Conservation (phyloP, 1,284 basidiomycete species). For the Cutaneotrichosporon curvatum region DNA sequence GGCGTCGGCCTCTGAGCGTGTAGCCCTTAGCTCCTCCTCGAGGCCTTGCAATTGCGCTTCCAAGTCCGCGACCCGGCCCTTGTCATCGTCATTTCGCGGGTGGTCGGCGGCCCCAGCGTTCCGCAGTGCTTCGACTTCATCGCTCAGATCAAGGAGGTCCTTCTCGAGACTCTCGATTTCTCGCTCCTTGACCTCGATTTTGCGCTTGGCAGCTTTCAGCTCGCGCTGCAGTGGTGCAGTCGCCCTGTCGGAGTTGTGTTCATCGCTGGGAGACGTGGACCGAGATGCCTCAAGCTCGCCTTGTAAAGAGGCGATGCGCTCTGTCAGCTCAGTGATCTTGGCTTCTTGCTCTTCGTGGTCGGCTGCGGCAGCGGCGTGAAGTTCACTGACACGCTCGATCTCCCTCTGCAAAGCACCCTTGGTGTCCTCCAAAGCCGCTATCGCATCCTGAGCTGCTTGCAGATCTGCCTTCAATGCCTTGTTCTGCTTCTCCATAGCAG, state of each 20-base stretch:
- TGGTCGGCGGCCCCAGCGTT: background rate
- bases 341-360: no score
- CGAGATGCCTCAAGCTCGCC: conserved; percentile 13
- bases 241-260: conserved; percentile 2
- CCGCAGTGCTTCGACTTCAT: conserved; percentile 21
- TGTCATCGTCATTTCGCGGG: background rate
- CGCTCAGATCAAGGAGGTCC: conserved; percentile 15
- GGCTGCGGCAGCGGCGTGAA: no score
- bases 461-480: conserved; percentile 1
- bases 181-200: conserved; percentile 16
- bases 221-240: conserved; percentile 21
- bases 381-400: no score
- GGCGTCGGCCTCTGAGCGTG: background rate
- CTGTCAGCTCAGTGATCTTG: conserved; percentile 1
- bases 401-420: no score
- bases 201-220: conserved; percentile 18
- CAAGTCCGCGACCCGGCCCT: background rate
- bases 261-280: background rate
- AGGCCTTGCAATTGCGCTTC: background rate
- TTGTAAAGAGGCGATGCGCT: conserved; percentile 19
- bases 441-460: no score
- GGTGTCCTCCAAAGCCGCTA: no score
- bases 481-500: conserved; percentile 23
- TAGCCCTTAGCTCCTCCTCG: conserved; percentile 2
- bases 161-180: conserved; percentile 1